Conservation (phyloP, 495 filamentous ascomycete genomes). For the Apiosordaria backusii region DNA sequence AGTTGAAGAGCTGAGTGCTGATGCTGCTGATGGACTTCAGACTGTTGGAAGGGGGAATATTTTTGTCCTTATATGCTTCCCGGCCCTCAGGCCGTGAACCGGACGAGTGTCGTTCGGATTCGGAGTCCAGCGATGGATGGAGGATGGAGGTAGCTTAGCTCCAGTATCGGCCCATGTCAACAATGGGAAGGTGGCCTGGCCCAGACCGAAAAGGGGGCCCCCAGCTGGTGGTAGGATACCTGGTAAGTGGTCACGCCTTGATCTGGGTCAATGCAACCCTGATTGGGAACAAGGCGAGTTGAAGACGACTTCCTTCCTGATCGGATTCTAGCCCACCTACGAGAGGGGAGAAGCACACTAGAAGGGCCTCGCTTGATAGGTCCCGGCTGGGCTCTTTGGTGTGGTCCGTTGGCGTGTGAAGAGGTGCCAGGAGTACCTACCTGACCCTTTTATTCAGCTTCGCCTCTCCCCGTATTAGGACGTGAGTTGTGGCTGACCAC, state of each 20-base stretch:
- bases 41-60: neutral
- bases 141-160: neutral
- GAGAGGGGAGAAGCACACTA: conserved; percentile 1
- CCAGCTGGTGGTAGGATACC: neutral
- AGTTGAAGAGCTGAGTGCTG: conserved; percentile 4
- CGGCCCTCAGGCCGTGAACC: neutral
- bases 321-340: conserved; percentile 11
- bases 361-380: neutral
- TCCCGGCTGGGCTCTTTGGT: neutral
- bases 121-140: neutral
- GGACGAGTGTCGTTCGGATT: neutral
- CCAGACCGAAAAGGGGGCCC: neutral
- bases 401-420: neutral
- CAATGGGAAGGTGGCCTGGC: neutral
- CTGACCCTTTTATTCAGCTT: neutral
- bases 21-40: neutral
- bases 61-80: neutral
- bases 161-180: neutral
- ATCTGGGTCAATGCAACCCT: conserved; percentile 13
- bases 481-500: neutral
- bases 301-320: conserved; percentile 25
- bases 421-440: neutral
- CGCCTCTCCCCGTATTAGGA: neutral
- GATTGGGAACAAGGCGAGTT: neutral
- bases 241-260: neutral